Evolutionary conservation across 176 grass and related monocot genomes (phyloP), one percentile per base, ranked within the genome.

Genomic region (Areca catechu): DNA sequence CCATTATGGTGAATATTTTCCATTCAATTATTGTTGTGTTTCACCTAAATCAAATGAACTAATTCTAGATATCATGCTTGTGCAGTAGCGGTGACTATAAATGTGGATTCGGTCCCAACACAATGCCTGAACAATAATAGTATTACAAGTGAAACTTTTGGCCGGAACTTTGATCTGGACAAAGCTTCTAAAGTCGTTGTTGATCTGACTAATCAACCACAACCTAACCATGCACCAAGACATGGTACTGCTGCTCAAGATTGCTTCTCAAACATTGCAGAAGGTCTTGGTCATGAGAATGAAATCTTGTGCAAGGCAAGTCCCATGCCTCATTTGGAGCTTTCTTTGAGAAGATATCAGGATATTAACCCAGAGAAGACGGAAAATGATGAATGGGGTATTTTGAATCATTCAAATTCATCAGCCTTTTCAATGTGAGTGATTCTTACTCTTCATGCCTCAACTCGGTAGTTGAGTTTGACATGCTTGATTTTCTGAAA

Each of bases 361-460:
- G 91, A 88, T 12, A 57, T 58, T 61, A 63, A 59, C 50, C 62
- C 53, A 54, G 76, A 83, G 49, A 88, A 71, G 71, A 48, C 64
- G 57, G 76, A 85, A 47, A 93, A 76, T 60, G 78, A 69, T 82
- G 78, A 85, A 70, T 79, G 54, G 10, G 88, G 67, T 85, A 85
- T 63, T 4, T 76, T 88, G 60, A 89, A 89, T 51, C 94, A 98
- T 77, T 98, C 94, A 51, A 98, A 69, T 60, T 85, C 82, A 16
- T 98, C 94, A 18, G 84, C 94, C 7, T 98, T 98, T 75, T 89
- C 84, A 54, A 54, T 92, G 94, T 98, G 70, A 89, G 84, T 37
- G 30, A 10, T 37, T 37, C 30, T 37, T 37, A 37, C 30, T 37
- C 7, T 37, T 9, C 7, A 37, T 37, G 30, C 30, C 30, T 37